These are phyloP conservation scores for Botryotinia calthae DNA, from an alignment of 2,329 filamentous ascomycete genomes.

Conservation along the genomic window DNA sequence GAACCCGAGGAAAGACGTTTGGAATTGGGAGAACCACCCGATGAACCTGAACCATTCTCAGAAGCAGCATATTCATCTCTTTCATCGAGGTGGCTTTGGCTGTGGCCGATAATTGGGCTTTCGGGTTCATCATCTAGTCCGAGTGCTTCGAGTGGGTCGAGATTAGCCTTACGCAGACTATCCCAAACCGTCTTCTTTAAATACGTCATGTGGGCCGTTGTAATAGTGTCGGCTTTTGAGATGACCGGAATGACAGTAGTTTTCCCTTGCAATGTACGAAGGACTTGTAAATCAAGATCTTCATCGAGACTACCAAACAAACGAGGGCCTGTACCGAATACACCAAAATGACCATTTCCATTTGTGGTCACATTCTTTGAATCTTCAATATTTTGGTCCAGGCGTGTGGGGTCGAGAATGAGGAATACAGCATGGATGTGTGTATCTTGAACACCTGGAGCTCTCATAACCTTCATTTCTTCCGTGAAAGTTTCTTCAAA, in stretches of 20 bases:
- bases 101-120: constrained; percentile 46
- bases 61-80: constrained; percentile 48
- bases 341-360: constrained; percentile 52
- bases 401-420: constrained; percentile 79
- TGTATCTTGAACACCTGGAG: constrained; percentile 89
- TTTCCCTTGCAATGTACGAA: constrained; percentile 85
- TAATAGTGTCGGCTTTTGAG: constrained; percentile 94
- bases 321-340: constrained; percentile 44
- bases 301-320: constrained; percentile 74
- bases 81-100: constrained; percentile 52
- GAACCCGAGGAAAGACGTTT: constrained; percentile 38
- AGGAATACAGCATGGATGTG: constrained; percentile 97
- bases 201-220: constrained; percentile 88
- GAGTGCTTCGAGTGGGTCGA: constrained; percentile 85
- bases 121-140: constrained; percentile 73
- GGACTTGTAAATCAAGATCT: constrained; percentile 83
- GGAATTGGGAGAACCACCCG: constrained; percentile 30
- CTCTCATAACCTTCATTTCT: constrained; percentile 95
- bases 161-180: constrained; percentile 76
- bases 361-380: constrained; percentile 49
- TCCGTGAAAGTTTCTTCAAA: constrained; percentile 97
- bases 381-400: constrained; percentile 77
- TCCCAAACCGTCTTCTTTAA: constrained; percentile 90
- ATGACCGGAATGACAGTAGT: constrained; percentile 95
- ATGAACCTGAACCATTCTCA: constrained; percentile 32